Base-by-base conservation (phyloP, 73 alveolate genomes). In the Paramecium biaurelia region DNA sequence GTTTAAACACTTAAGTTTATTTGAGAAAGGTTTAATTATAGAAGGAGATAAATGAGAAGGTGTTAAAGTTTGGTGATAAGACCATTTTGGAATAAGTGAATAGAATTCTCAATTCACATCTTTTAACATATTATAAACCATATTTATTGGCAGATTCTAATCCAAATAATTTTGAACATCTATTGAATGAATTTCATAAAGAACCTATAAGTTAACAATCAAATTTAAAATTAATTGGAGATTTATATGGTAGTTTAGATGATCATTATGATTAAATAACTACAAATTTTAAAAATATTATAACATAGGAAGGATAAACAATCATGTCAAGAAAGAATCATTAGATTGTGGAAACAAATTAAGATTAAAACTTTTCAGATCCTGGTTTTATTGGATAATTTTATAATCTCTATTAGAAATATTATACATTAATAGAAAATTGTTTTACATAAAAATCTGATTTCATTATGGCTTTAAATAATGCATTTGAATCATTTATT, bases 251-350 rank as follows among this genome's bases (percentile, higher is more conserved):
- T 5, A 9, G 34, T 35, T 72, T 72, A 37, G 58, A 72, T 34
- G 86, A 72, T 72, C 86, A 72, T 72, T 72, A 34, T 42, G 86
- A 72, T 38, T 72, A 72, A 12, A 72, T 72, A 12, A n/a, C 86
- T 0, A 15, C 56, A 5, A 34, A 37, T 72, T 72, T 72, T 72
- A 72, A 72, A 10, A 38, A 32, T 32, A 72, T 72, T 28, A 37
- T 72, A 15, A 34, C 35, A 2, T 23, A 72, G 35, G 86, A 72
- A 35, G 86, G 86, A 4, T 14, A 35, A 5, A 7, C 14, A 37
- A 35, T 72, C 6, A 32, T 72, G 86, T 15, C 34, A 28, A 38
- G 11, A 34, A 72, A 72, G 45, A 72, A 72, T 72, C 35, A 34
- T 35, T 15, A n/a, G 10, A 72, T 72, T n/a, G 86, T 72, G 1